These are phyloP conservation scores for Neophaeococcomyces aloes DNA, from an alignment of 2,329 filamentous ascomycete genomes.

Conservation along the genomic window DNA sequence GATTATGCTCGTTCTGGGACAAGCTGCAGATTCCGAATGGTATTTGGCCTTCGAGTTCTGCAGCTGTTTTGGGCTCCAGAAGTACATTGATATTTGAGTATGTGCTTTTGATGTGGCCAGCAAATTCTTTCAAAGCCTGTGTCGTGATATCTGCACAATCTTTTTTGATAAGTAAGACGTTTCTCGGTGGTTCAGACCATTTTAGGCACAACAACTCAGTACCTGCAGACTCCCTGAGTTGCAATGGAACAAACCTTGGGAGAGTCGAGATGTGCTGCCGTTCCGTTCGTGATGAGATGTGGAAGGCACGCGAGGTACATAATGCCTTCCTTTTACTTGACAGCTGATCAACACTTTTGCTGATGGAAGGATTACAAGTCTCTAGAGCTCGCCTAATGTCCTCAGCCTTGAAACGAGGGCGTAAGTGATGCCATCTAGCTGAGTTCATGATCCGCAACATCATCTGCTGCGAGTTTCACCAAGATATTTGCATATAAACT, in stretches of 20 bases:
- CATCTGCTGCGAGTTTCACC: too few species aligned
- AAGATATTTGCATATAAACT: too few species aligned
- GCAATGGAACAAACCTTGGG: slow-evolving; percentile 2
- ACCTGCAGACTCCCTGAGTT: slow-evolving; percentile 14
- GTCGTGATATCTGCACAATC: slow-evolving; percentile 47
- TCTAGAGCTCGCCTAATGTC: too few species aligned
- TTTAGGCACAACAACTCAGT: slow-evolving; percentile 54
- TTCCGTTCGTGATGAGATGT: neutral
- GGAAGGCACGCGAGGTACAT: neutral
- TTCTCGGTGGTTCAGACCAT: slow-evolving; percentile 59
- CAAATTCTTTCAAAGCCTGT: slow-evolving; percentile 48
- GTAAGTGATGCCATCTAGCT: too few species aligned
- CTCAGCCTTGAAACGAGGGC: too few species aligned
- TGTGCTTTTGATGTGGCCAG: slow-evolving; percentile 62
- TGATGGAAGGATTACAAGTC: neutral
- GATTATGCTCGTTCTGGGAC: slow-evolving; percentile 8
- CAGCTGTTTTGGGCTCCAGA: slow-evolving; percentile 66
- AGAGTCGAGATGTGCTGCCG: slow-evolving; percentile 4
- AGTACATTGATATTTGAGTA: slow-evolving; percentile 75
- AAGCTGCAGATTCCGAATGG: slow-evolving; percentile 9
- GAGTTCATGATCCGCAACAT: too few species aligned
- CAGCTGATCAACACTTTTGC: neutral
- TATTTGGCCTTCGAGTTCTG: slow-evolving; percentile 49
- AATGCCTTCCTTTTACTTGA: neutral
- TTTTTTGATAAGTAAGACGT: slow-evolving; percentile 60